A percentile compares a stretch with the other conserved stretches of the same genome.
Conservation (phyloP, 768 basidiomycete genomes). For the Pisolithus marmoratus region DNA sequence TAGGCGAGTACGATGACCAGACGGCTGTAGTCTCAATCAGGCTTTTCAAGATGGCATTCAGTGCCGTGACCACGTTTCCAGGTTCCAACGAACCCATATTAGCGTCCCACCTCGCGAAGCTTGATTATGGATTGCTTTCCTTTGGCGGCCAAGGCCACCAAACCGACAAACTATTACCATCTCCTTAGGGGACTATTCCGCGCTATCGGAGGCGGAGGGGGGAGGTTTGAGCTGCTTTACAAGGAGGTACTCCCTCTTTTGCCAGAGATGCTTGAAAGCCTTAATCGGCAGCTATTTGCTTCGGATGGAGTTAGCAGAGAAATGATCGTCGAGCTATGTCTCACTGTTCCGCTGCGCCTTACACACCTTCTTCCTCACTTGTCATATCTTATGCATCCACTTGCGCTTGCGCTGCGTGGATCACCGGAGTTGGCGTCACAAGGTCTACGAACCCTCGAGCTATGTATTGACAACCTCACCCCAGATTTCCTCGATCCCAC, state of each 20-base stretch:
- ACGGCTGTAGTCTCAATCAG: slow-evolving; percentile 82
- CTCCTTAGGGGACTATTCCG: slow-evolving; percentile 90
- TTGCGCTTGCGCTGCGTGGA: slow-evolving; percentile 86
- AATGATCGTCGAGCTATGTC: slow-evolving; percentile 93
- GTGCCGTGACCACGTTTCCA: slow-evolving; percentile 73
- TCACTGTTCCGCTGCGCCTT: slow-evolving; percentile 92
- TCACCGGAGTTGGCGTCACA: slow-evolving; percentile 88
- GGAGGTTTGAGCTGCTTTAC: slow-evolving; percentile 90
- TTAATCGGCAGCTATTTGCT: slow-evolving; percentile 84
- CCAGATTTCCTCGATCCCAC: slow-evolving; percentile 98
- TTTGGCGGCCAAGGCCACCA: slow-evolving; percentile 83
- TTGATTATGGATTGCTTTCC: slow-evolving; percentile 96
- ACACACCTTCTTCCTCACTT: slow-evolving; percentile 95
- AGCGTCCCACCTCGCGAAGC: slow-evolving; percentile 87
- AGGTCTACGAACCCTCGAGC: slow-evolving; percentile 90
- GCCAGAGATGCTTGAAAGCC: slow-evolving; percentile 93
- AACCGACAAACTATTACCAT: slow-evolving; percentile 90
- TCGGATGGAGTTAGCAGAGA: slow-evolving; percentile 81
- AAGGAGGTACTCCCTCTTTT: slow-evolving; percentile 94
- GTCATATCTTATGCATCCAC: slow-evolving; percentile 91
- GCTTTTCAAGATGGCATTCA: slow-evolving; percentile 93
- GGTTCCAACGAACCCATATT: slow-evolving; percentile 82
- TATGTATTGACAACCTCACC: slow-evolving; percentile 98
- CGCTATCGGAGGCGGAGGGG: slow-evolving; percentile 86
- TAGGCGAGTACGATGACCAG: slow-evolving; percentile 82